Conservation (phyloP, 805 yeast species). For the Metschnikowia baotianmanensis region DNA sequence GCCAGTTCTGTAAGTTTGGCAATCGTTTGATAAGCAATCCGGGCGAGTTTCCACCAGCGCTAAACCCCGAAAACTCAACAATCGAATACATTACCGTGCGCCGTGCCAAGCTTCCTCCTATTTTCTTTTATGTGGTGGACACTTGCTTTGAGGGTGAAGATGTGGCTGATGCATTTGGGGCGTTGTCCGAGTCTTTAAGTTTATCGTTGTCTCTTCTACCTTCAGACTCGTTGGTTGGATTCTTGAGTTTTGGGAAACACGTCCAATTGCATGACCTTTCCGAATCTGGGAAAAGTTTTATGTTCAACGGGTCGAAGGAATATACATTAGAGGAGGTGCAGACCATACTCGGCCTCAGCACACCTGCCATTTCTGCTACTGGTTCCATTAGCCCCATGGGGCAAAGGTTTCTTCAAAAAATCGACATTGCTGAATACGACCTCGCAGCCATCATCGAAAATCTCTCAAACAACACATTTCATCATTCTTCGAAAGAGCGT, state of each 20-base stretch:
- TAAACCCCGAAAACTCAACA: slow-evolving; percentile 31
- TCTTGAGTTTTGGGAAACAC: slow-evolving; percentile 58
- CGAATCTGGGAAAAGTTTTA: slow-evolving; percentile 20
- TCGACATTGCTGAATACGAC: slow-evolving; percentile 49
- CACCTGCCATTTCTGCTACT: slow-evolving; percentile 21
- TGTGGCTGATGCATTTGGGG: slow-evolving; percentile 35
- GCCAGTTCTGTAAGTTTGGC: slow-evolving; percentile 53
- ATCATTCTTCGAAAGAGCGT: slow-evolving; percentile 43
- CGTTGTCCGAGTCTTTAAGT: slow-evolving; percentile 50
- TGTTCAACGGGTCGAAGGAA: slow-evolving; percentile 56
- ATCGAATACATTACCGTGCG: slow-evolving; percentile 50
- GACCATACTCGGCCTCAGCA: slow-evolving; percentile 43
- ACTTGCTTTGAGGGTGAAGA: slow-evolving; percentile 53
- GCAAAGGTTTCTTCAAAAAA: slow-evolving; percentile 46
- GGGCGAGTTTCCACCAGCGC: slow-evolving; percentile 36
- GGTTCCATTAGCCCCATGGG: slow-evolving; percentile 14
- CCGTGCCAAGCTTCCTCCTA: slow-evolving; percentile 40
- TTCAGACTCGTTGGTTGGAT: slow-evolving; percentile 52
- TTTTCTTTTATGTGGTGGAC: slow-evolving; percentile 57
- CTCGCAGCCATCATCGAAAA: slow-evolving; percentile 48
- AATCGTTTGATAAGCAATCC: slow-evolving; percentile 38
- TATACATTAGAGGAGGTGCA: slow-evolving; percentile 49
- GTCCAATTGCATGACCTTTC: slow-evolving; percentile 56
- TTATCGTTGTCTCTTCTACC: slow-evolving; percentile 50
- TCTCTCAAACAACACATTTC: slow-evolving; percentile 49